A percentile compares a stretch with the other conserved stretches of the same genome.
These are phyloP conservation scores for Asterochloris erici DNA, from an alignment of 139 green algal species.

Conservation along the genomic window DNA sequence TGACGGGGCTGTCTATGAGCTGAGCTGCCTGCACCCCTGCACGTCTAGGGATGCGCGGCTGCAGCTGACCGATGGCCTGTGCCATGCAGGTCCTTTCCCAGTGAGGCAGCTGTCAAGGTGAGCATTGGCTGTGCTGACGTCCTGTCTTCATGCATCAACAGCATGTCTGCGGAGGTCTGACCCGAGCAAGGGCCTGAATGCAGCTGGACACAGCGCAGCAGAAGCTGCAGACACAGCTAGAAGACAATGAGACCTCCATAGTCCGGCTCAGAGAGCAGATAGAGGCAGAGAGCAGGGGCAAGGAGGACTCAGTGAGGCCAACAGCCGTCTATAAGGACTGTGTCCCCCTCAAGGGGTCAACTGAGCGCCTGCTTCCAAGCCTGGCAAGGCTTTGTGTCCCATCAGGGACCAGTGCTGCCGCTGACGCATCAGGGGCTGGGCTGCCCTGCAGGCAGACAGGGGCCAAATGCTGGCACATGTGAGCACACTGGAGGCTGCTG, in stretches of 20 bases:
- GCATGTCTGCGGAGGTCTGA: not conserved
- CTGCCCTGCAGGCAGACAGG: conserved; percentile 29
- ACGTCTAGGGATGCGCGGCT: not conserved
- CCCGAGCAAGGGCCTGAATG: not conserved
- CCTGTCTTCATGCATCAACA: not conserved
- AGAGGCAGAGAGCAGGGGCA: conserved; percentile 35
- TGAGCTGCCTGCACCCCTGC: too few relatives aligned
- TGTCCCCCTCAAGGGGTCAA: not conserved
- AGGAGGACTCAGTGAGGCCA: conserved; percentile 49
- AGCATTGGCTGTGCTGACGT: not conserved
- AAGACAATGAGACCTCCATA: conserved; percentile 10
- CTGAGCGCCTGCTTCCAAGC: not conserved
- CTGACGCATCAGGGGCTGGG: not conserved
- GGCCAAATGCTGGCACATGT: conserved; percentile 30
- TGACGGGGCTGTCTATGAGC: too few relatives aligned
- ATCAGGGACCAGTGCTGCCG: not conserved
- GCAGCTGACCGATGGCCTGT: not conserved
- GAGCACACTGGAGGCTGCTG: conserved; percentile 28
- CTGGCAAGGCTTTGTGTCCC: not conserved
- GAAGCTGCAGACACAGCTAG: conserved; percentile 22
- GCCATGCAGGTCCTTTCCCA: conserved; percentile 48
- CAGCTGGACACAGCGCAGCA: conserved; percentile 18
- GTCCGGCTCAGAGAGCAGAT: conserved; percentile 34
- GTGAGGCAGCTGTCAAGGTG: conserved; percentile 63
- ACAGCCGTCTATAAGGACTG: not conserved